Evolutionary conservation across 768 basidiomycete genomes (phyloP).

Genomic region (Tricholoma furcatifolium): DNA sequence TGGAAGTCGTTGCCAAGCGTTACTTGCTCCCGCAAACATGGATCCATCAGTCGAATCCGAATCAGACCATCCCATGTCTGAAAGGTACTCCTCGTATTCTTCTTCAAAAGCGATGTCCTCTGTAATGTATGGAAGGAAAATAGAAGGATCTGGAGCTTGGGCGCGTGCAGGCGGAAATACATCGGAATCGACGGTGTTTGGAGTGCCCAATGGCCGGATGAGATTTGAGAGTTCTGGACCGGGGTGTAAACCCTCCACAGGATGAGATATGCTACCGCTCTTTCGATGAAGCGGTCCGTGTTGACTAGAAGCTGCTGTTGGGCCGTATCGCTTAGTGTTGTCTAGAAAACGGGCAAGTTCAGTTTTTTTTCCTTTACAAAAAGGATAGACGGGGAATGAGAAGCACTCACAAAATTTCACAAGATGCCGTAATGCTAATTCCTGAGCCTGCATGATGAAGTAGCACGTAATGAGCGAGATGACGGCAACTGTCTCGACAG

Average conservation of each 20-base stretch:
- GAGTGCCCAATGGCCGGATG: slow-evolving; percentile 72
- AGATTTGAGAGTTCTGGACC: slow-evolving; percentile 75
- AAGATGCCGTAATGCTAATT: slow-evolving; percentile 89
- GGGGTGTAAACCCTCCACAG: slow-evolving; percentile 71
- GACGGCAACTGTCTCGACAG: not conserved
- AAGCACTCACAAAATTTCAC: slow-evolving; percentile 84
- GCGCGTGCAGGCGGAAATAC: slow-evolving; percentile 94
- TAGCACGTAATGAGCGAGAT: not conserved
- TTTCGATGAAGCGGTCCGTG: slow-evolving; percentile 66
- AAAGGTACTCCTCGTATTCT: slow-evolving; percentile 95
- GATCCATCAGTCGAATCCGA: slow-evolving; percentile 46
- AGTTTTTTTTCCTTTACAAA: not conserved
- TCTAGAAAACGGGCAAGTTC: slow-evolving; percentile 41
- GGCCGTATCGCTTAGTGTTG: slow-evolving; percentile 87
- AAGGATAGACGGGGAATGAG: not conserved
- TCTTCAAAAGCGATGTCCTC: slow-evolving; percentile 96
- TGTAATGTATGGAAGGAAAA: slow-evolving; percentile 87
- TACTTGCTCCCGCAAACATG: slow-evolving; percentile 36
- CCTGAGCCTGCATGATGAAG: slow-evolving; percentile 67
- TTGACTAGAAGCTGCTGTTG: slow-evolving; percentile 48
- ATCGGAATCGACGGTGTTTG: slow-evolving; percentile 79
- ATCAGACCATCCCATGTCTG: slow-evolving; percentile 79
- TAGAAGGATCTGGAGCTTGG: slow-evolving; percentile 78
- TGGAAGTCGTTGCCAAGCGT: slow-evolving; percentile 85
- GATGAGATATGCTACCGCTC: slow-evolving; percentile 81